These are phyloP conservation scores for Sphagnum magellanicum DNA, from an alignment of 228 moss, liverwort and hornwort species.

Conservation along the genomic window DNA sequence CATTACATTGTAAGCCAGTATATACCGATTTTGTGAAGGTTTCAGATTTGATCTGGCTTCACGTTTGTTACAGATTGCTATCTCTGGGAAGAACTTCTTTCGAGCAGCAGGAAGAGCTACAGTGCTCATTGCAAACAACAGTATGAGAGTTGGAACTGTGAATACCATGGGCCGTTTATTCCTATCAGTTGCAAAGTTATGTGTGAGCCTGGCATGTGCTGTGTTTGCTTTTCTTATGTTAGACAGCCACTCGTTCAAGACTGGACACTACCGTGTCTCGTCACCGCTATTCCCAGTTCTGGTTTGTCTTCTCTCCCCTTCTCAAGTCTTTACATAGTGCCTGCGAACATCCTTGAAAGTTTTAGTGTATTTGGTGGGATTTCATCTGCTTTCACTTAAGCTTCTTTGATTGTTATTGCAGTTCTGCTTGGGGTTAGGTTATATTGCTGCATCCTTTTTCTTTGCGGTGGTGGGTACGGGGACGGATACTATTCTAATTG, in stretches of 20 bases:
- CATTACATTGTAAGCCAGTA: too few species aligned
- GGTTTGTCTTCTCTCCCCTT: constrained; percentile 21
- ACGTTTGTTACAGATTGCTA: constrained; percentile 47
- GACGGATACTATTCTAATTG: constrained; percentile 44
- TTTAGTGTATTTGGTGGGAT: too few species aligned
- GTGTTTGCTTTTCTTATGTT: constrained; percentile 82
- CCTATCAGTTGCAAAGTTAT: constrained; percentile 64
- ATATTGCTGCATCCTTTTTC: constrained; percentile 26
- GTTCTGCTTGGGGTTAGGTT: constrained; percentile 35
- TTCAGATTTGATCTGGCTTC: not conserved
- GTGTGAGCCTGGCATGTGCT: constrained; percentile 56
- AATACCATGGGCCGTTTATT: constrained; percentile 61
- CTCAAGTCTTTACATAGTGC: too few species aligned
- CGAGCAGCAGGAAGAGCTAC: constrained; percentile 75
- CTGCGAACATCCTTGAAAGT: too few species aligned
- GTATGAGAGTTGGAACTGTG: constrained; percentile 58
- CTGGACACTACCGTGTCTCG: constrained; percentile 58
- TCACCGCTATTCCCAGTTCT: constrained; percentile 85
- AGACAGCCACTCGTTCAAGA: constrained; percentile 70
- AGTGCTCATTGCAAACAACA: constrained; percentile 42
- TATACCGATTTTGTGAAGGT: not conserved
- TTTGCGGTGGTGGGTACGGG: constrained; percentile 51
- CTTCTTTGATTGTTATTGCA: constrained; percentile 6
- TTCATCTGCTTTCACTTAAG: too few species aligned
- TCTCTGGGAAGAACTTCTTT: constrained; percentile 77